phyloP scores from a whole-genome alignment of 495 filamentous ascomycete genomes.

The Penicillium arizonense region DNA sequence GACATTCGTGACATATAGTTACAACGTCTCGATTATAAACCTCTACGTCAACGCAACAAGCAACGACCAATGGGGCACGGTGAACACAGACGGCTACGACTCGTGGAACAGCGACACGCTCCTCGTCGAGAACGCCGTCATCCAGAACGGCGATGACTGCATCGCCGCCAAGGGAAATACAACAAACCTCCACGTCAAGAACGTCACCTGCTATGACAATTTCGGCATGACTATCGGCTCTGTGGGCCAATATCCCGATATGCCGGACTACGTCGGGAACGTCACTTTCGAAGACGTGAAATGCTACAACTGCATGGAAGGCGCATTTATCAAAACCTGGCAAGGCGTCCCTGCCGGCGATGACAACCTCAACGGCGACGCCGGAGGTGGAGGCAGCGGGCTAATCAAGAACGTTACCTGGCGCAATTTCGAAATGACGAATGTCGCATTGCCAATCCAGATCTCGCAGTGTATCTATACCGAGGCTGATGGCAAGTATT shows the following conservation, averaged over 20 bases:
- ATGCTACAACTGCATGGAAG: conserved; percentile 44
- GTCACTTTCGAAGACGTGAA: conserved; percentile 26
- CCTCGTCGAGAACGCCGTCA: conserved; percentile 28
- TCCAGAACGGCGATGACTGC: conserved; percentile 37
- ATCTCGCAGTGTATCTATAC: conserved; percentile 59
- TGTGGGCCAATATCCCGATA: conserved; percentile 41
- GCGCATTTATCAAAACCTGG: conserved; percentile 57
- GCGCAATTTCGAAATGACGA: conserved; percentile 42
- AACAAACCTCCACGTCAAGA: conserved; percentile 35
- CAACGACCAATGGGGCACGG: conserved; percentile 28
- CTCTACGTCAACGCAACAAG: conserved; percentile 44
- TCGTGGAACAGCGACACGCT: conserved; percentile 32
- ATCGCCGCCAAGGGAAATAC: conserved; percentile 40
- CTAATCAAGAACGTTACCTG: conserved; percentile 52
- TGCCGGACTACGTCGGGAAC: conserved; percentile 29
- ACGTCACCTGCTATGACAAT: conserved; percentile 30
- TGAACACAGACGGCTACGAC: conserved; percentile 43
- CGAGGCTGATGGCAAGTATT: conserved; percentile 28
- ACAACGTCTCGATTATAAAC: conserved; percentile 36
- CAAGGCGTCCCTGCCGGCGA: conserved; percentile 25
- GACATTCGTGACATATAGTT: conserved; percentile 33
- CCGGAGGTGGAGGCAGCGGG: conserved; percentile 33
- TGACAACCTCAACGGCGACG: conserved; percentile 29
- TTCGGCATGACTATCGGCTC: conserved; percentile 40
- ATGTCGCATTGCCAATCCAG: conserved; percentile 56